Base-by-base conservation (phyloP, 2,329 filamentous ascomycete species). In the Fusarium sp. region DNA sequence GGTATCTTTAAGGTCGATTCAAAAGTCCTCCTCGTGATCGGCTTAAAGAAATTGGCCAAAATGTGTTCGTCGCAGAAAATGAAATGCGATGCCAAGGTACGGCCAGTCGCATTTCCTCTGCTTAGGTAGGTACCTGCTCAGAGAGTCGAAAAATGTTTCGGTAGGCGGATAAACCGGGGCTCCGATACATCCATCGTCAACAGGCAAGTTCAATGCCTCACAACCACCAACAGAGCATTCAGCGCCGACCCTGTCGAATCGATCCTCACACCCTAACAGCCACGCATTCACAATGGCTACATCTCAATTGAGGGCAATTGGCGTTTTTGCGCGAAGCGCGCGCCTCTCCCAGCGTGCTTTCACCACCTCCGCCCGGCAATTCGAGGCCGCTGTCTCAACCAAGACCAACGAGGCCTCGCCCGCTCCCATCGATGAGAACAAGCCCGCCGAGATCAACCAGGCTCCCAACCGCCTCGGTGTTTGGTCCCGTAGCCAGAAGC, bases 401-500 rank as follows among this genome's bases (percentile, higher is more conserved):
- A 75, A 78, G 62, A 81, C 83, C 48, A 75, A 75, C 62, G 81
- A 84, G 49, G 80, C 81, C 39, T 76, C 78, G 10, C 82, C 83
- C 61, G 80, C 82, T 65, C 80, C 82, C 71, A 78, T 82, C 70
- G 82, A 84, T 66, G 81, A 79, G 54, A 69, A 74, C 65, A 76
- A 77, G 63, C 74, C 83, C 31, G 81, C 84, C 75, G 84, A 88
- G 69, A 82, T 86, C 59, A 81, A 85, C 80, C 96, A 99, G 84
- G 93, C 95, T 31, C 96, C 96, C 23, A 99, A 99, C 85, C 89
- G 94, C 68, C 82, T 85, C 63, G 88, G 82, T 8, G 87, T 93
- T 64, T 99, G 96, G 96, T 93, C 93, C 66, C 84, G 89, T 77
- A 97, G 89, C 83, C 96, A 99, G 86, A 89, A 89, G 81, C 89